Conservation (phyloP, 441 rosid genomes). For the Adansonia madagascariensis region DNA sequence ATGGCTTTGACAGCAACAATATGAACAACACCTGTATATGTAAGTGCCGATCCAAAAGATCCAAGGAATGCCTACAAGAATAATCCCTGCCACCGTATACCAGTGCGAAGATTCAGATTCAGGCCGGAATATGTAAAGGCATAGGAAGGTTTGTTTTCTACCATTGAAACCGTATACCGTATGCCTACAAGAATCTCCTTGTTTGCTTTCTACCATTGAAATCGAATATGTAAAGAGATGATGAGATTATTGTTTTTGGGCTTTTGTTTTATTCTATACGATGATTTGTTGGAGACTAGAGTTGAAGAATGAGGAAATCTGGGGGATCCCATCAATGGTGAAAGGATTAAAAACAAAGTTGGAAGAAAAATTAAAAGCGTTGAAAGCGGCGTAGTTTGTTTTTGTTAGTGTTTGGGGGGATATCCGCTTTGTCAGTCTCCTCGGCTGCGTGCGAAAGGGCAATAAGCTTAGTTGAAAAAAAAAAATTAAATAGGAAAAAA, state of each 20-base stretch:
- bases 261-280: no score
- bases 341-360: not conserved
- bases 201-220: conserved; percentile 45
- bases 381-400: conserved; percentile 22
- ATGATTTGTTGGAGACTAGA: not conserved
- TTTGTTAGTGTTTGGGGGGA: not conserved
- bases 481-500: not conserved
- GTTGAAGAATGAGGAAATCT: conserved; percentile 10
- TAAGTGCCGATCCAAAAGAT: conserved; percentile 63
- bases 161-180: conserved; percentile 30
- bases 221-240: not conserved
- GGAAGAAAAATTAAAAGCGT: conserved; percentile 5
- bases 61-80: conserved; percentile 74
- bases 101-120: conserved; percentile 33
- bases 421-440: not conserved
- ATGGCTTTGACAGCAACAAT: not conserved
- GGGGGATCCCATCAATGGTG: conserved; percentile 29
- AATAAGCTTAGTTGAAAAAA: not conserved
- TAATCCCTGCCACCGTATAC: conserved; percentile 55
- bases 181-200: conserved; percentile 38
- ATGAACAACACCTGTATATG: conserved; percentile 49
- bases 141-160: conserved; percentile 47
- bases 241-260: not conserved
- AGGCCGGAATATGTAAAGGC: conserved; percentile 51
- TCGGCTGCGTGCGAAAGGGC: not conserved